A percentile compares a stretch with the other conserved stretches of the same genome.
phyloP scores from a whole-genome alignment of 345 rosid species.

The Erucastrum elatum region DNA sequence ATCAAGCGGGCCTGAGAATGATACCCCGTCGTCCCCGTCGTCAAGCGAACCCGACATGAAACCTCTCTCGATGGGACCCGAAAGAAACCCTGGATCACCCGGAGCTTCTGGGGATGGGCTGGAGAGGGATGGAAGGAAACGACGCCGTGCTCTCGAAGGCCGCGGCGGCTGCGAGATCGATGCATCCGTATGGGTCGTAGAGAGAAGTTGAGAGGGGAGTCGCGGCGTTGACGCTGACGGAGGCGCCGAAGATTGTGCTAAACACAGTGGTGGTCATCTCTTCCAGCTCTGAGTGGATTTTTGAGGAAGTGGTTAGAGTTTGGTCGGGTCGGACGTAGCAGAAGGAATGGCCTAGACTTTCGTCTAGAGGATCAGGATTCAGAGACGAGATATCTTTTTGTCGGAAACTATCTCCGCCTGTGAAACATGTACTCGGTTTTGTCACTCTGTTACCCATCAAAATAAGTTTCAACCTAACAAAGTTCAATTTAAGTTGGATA shows the following conservation, averaged over 20 bases:
- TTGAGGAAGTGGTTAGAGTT: not conserved
- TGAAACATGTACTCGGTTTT: conserved; percentile 2
- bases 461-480: not conserved
- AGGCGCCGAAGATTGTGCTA: not conserved
- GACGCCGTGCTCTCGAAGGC: not conserved
- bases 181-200: not conserved
- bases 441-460: conserved; percentile 9
- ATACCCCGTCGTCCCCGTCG: not conserved
- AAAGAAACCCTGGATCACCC: conserved; percentile 67
- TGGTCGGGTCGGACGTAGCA: conserved; percentile 3
- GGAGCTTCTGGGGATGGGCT: conserved; percentile 1
- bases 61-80: conserved; percentile 55
- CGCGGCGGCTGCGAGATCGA: not conserved
- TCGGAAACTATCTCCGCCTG: not conserved
- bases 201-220: not conserved
- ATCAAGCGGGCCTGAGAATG: not conserved
- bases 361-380: not conserved
- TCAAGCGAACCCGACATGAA: conserved; percentile 1
- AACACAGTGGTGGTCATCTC: not conserved
- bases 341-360: not conserved
- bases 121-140: not conserved
- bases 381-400: not conserved
- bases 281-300: not conserved
- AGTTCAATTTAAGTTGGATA: not conserved
- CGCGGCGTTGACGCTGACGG: conserved; percentile 1